Percentiles rank a stretch among this genome's conserved stretches.
Conservation (phyloP, 352 stramenopile species). For the Phytophthora palmivora region DNA sequence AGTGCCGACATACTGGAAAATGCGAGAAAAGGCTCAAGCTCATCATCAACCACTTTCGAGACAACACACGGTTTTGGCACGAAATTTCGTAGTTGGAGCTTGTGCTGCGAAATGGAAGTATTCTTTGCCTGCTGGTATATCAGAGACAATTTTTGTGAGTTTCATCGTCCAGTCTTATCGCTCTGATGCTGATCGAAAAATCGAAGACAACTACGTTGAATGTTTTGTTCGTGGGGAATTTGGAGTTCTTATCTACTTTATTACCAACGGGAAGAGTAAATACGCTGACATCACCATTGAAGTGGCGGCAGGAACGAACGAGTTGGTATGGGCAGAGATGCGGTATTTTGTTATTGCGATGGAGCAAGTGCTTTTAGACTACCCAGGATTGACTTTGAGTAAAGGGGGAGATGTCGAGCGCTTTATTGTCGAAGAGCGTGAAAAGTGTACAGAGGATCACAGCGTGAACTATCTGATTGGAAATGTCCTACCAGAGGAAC, state of each 20-base stretch:
- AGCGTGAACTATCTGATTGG: neutral
- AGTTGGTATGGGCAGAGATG: constrained; percentile 26
- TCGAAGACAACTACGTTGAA: constrained; percentile 5
- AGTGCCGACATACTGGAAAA: constrained; percentile 24
- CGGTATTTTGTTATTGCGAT: constrained; percentile 22
- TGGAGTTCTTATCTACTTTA: constrained; percentile 13
- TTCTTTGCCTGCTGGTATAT: constrained; percentile 14
- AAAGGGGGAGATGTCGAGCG: neutral
- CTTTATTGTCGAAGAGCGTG: neutral
- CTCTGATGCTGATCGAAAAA: neutral
- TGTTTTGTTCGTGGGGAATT: constrained; percentile 13
- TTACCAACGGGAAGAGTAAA: neutral
- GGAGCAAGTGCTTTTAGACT: constrained; percentile 14
- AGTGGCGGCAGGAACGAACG: constrained; percentile 9
- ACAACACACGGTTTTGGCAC: neutral
- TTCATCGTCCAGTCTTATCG: constrained; percentile 24
- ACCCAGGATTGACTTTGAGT: neutral
- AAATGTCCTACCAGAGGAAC: neutral
- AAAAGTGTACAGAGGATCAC: neutral
- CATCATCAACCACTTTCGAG: neutral
- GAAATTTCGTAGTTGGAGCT: neutral
- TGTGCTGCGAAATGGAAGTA: constrained; percentile 24
- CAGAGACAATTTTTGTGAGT: constrained; percentile 17
- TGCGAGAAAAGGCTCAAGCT: constrained; percentile 1
- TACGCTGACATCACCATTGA: constrained; percentile 25